Evolutionary conservation across 306 rosid species (phyloP), one percentile per base, ranked within the genome.

Genomic region (Malus asiatica): DNA sequence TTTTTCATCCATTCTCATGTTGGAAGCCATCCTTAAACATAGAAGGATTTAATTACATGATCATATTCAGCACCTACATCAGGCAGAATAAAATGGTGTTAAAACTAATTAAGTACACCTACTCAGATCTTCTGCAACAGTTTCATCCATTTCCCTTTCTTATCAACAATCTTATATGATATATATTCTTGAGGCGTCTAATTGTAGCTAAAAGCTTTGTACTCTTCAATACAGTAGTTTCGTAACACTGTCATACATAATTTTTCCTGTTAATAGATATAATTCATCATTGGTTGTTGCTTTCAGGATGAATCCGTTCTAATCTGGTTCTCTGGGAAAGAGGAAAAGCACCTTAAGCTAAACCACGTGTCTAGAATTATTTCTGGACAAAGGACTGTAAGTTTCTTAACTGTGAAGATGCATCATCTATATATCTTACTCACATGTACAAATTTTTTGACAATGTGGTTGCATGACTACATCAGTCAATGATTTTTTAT

Each of bases 371-470:
- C 99, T 66, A 90, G 96, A 88, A 95, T 95, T 76, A 95, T 92
- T 67, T 92, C 99, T 53, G 99, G 99, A 81, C 99, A 95, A 64
- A 98, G 99, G 81, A 95, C 99, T 52, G 99, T 95, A 87, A 85
- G 92, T 81, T 27, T 81, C 77, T 75, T 75, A 70, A 20, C 77
- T 64, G 70, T 77, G 73, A 63, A 64, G 66, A 64, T 76, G 60
- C 70, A 77, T 70, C 53, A 53, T 60, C 74, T 69, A 46, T 76
- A 44, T 78, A 69, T 53, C 63, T 81, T 79, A 78, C 73, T 70
- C 29, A 11, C 15, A 57, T 62, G 57, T 58, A 4, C 25, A 4
- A 58, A 4, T 4, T 55, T 57, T 57, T 57, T 5, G 4, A 57
- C 4, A 22, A 59, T 44, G 19, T 59, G 40, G 32, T 16, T 59